Evolutionary conservation across 805 yeast species (phyloP).

Genomic region (Debaryomyces castellii): DNA sequence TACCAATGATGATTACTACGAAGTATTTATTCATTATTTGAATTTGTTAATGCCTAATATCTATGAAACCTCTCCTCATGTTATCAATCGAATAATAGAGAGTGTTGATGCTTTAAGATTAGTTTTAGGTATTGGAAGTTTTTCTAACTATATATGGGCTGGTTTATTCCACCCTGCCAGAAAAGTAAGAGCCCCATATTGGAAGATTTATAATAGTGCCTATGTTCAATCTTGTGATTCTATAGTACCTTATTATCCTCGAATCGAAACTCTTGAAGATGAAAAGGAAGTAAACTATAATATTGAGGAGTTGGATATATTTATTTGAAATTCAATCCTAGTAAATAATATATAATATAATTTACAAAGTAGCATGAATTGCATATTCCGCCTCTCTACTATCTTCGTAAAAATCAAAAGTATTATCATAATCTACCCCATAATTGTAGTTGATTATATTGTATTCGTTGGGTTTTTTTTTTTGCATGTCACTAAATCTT

Average conservation of each 20-base stretch:
- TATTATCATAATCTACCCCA: constrained; percentile 2
- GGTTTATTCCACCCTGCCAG: constrained; percentile 94
- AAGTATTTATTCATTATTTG: constrained; percentile 75
- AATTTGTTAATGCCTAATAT: constrained; percentile 85
- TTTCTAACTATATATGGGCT: constrained; percentile 75
- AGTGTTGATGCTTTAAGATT: constrained; percentile 71
- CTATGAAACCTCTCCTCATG: constrained; percentile 95
- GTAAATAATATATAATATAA: too few species aligned
- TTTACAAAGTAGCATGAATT: too few species aligned
- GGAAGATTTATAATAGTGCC: constrained; percentile 78
- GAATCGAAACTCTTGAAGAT: constrained; percentile 33
- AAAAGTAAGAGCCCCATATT: constrained; percentile 79
- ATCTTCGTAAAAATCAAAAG: constrained; percentile 7
- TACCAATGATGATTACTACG: constrained; percentile 62
- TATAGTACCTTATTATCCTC: constrained; percentile 81
- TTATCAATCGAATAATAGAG: constrained; percentile 76
- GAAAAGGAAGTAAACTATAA: constrained; percentile 17
- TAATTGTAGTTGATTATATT: not conserved
- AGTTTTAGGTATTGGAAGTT: constrained; percentile 73
- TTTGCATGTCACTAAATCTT: constrained; percentile 21
- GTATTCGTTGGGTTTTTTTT: not conserved
- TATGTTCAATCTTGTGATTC: constrained; percentile 75
- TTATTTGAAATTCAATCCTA: constrained; percentile 18
- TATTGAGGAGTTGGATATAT: constrained; percentile 54
- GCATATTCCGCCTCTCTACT: not conserved